Base-by-base conservation (phyloP, 495 filamentous ascomycete genomes). In the Penicillium alfredii region DNA sequence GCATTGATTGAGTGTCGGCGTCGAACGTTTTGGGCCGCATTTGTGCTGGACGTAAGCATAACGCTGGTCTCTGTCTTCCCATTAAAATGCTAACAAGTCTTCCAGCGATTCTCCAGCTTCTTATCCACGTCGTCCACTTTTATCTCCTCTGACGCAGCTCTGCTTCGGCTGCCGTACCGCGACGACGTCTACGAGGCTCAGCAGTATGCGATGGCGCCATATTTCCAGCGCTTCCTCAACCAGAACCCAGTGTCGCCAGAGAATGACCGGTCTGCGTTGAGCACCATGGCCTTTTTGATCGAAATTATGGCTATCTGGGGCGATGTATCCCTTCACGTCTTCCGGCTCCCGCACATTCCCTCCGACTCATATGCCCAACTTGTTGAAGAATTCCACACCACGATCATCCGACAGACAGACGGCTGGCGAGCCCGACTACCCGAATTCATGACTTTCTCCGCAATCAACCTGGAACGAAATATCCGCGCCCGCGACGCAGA, bases 11-110 rank as follows among this genome's bases (percentile, higher is more conserved):
- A 86, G 55, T 81, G 78, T 50, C 69, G 77, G 26, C 68, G 80
- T 21, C 63, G 80, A 31, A 82, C 77, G 0, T 83, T 83, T 50
- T 85, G 80, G 81, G 71, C 74, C 9, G 67, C 71, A 19, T 84
- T 76, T 42, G 38, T 82, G 34, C 61, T 78, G 46, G 80, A 84
- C 46, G 72, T 75, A 50, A 66, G 71, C 60, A 47, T 18, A 25
- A 8, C n/a, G n/a, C n/a, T n/a, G n/a, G 8, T 14, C 17, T 22
- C 18, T 17, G 10, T 8, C n/a, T 14, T 27, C 8, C 3, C 19
- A 16, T 28, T 28, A 36, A 17, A 22, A 30, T 2, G 23, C 11
- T 8, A 54, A 8, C 23, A 23, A 27, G 40, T 46, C 16, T 9
- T 22, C 8, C 43, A 77, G 65, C 72, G 79, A 18, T 64, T 80